These are phyloP conservation scores for Cladosporium sp. DNA, from an alignment of 2,329 filamentous ascomycete genomes.

Conservation along the genomic window DNA sequence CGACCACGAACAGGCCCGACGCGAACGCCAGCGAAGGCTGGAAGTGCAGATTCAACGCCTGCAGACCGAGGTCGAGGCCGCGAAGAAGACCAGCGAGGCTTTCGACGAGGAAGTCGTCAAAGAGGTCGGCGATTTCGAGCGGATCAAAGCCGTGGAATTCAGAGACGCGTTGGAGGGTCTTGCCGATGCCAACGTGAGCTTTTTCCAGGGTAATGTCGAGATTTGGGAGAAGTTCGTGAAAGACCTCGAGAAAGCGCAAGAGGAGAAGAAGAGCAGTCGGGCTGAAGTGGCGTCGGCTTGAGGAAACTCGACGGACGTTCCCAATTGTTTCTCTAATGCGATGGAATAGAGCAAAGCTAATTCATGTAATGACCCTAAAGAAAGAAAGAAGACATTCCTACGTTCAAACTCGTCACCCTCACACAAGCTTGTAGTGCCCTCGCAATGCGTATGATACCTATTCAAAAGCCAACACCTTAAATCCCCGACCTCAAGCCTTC, in stretches of 20 bases:
- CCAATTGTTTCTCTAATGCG: neutral
- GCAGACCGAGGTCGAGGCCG: conserved; percentile 80
- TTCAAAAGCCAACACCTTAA: no score
- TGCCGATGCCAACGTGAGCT: conserved; percentile 79
- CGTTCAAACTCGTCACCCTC: neutral
- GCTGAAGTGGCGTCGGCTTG: neutral
- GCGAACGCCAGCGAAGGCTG: conserved; percentile 82
- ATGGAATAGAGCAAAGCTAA: neutral
- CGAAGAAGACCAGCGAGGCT: conserved; percentile 80
- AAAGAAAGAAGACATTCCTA: neutral
- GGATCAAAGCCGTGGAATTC: conserved; percentile 93
- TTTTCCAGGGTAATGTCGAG: conserved; percentile 74
- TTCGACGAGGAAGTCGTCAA: conserved; percentile 96
- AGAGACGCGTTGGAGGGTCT: conserved; percentile 78
- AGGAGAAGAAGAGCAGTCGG: conserved; percentile 38
- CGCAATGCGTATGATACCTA: neutral
- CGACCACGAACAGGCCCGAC: conserved; percentile 86
- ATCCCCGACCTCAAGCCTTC: neutral
- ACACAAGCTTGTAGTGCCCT: neutral
- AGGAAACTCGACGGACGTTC: neutral
- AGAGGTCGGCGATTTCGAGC: conserved; percentile 90
- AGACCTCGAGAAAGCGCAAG: conserved; percentile 63
- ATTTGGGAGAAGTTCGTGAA: conserved; percentile 88
- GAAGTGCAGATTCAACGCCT: conserved; percentile 91
- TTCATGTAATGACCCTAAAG: neutral